These are phyloP conservation scores for Pseudevernia furfuracea DNA, from an alignment of 495 filamentous ascomycete genomes.

Conservation along the genomic window DNA sequence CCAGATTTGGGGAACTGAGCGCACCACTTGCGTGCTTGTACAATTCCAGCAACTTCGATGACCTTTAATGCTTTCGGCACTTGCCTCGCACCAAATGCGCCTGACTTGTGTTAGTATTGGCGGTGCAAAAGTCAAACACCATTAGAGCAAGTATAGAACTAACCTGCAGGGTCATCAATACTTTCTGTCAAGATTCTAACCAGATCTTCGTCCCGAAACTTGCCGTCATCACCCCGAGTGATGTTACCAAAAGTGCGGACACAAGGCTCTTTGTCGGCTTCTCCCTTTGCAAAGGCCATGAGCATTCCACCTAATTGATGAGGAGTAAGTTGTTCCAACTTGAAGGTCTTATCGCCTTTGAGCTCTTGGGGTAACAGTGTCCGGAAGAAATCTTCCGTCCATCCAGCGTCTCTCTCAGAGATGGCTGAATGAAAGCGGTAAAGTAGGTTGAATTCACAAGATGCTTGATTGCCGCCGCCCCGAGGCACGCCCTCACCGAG, in stretches of 20 bases:
- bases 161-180: constrained; percentile 36
- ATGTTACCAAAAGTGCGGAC: not conserved
- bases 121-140: not conserved
- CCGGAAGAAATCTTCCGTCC: constrained; percentile 33
- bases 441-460: constrained; percentile 45
- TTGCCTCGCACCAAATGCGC: constrained; percentile 36
- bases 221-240: not conserved
- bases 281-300: not conserved
- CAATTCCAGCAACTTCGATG: constrained; percentile 40
- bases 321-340: not conserved
- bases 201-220: not conserved
- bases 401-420: constrained; percentile 38
- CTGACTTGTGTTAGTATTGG: constrained; percentile 1
- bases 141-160: not conserved
- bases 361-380: constrained; percentile 16
- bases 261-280: not conserved
- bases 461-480: constrained; percentile 44
- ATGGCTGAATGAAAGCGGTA: constrained; percentile 45
- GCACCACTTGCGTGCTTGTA: constrained; percentile 37
- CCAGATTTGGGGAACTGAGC: not conserved
- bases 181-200: constrained; percentile 13
- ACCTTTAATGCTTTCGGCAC: constrained; percentile 33
- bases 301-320: not conserved
- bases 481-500: constrained; percentile 21
- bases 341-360: not conserved